A percentile compares a stretch with the other conserved stretches of the same genome.
Conservation (phyloP, 2,329 filamentous ascomycete species). For the Neofusicoccum sp. region DNA sequence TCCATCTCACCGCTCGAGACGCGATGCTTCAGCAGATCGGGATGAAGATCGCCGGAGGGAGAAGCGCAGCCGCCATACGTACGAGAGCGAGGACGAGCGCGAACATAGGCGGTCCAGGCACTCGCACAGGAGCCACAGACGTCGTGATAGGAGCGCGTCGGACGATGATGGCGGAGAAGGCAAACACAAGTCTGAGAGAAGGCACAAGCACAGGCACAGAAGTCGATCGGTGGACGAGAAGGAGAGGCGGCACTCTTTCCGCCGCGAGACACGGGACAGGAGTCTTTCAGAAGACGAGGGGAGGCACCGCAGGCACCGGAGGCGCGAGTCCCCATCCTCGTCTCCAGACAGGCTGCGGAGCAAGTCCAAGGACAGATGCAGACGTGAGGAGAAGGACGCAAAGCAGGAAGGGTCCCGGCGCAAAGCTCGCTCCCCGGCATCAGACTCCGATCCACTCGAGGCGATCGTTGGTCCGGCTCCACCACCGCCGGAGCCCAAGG, state of each 20-base stretch:
- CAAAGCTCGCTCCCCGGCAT: slow-evolving; percentile 24
- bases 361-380: neutral
- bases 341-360: slow-evolving; percentile 20
- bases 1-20: slow-evolving; percentile 23
- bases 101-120: slow-evolving; percentile 26
- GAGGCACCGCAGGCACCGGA: slow-evolving; percentile 1
- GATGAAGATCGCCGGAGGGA: slow-evolving; percentile 3
- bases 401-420: neutral
- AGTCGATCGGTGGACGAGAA: slow-evolving; percentile 2
- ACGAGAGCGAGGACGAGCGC: slow-evolving; percentile 24
- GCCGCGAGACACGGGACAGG: neutral
- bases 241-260: slow-evolving; percentile 6
- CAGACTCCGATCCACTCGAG: slow-evolving; percentile 71
- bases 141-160: slow-evolving; percentile 20
- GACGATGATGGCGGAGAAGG: slow-evolving; percentile 17
- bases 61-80: slow-evolving; percentile 26
- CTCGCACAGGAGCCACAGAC: slow-evolving; percentile 22
- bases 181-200: slow-evolving; percentile 20
- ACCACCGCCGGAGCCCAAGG: slow-evolving; percentile 49
- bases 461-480: slow-evolving; percentile 74
- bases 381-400: neutral
- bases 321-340: slow-evolving; percentile 23
- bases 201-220: slow-evolving; percentile 9
- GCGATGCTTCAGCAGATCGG: slow-evolving; percentile 22
- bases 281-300: slow-evolving; percentile 1